Conservation (phyloP, 2,329 filamentous ascomycete species). For the Gaeumannomyces sp. region DNA sequence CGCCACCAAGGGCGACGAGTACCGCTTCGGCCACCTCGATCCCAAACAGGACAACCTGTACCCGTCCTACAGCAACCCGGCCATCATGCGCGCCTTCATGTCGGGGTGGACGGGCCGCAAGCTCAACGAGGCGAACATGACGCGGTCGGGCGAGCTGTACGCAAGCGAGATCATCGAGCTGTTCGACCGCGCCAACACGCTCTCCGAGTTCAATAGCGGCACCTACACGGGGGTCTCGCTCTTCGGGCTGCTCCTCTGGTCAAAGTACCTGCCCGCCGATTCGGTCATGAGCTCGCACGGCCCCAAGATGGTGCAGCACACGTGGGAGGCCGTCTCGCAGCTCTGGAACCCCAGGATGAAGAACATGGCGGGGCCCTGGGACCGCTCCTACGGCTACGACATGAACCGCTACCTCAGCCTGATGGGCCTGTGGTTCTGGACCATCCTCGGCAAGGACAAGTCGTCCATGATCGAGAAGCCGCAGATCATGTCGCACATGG, state of each 20-base stretch:
- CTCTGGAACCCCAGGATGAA: slow-evolving; percentile 54
- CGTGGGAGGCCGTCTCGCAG: slow-evolving; percentile 44
- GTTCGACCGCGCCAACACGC: slow-evolving; percentile 47
- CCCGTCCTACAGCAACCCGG: slow-evolving; percentile 31
- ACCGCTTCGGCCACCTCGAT: slow-evolving; percentile 54
- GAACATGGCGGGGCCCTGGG: slow-evolving; percentile 60
- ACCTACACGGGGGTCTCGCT: slow-evolving; percentile 59
- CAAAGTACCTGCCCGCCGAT: slow-evolving; percentile 48
- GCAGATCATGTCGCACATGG: slow-evolving; percentile 46
- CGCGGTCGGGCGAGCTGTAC: slow-evolving; percentile 47
- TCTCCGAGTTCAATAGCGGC: slow-evolving; percentile 57
- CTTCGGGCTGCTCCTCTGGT: slow-evolving; percentile 48
- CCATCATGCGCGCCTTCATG: slow-evolving; percentile 56
- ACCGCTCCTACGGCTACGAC: slow-evolving; percentile 56
- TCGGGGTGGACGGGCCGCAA: slow-evolving; percentile 52
- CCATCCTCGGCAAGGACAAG: slow-evolving; percentile 43
- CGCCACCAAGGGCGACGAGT: slow-evolving; percentile 51
- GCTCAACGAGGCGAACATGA: slow-evolving; percentile 52
- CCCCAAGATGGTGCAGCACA: slow-evolving; percentile 42
- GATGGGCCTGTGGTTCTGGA: slow-evolving; percentile 54
- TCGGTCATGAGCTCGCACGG: slow-evolving; percentile 49
- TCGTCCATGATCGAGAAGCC: slow-evolving; percentile 24
- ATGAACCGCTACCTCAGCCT: slow-evolving; percentile 57
- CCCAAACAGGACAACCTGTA: slow-evolving; percentile 50
- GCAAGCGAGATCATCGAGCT: slow-evolving; percentile 50